Evolutionary conservation across 176 grass and related monocot species (phyloP), one percentile per base, ranked within the genome.

Genomic region (Cymbopogon citratus): DNA sequence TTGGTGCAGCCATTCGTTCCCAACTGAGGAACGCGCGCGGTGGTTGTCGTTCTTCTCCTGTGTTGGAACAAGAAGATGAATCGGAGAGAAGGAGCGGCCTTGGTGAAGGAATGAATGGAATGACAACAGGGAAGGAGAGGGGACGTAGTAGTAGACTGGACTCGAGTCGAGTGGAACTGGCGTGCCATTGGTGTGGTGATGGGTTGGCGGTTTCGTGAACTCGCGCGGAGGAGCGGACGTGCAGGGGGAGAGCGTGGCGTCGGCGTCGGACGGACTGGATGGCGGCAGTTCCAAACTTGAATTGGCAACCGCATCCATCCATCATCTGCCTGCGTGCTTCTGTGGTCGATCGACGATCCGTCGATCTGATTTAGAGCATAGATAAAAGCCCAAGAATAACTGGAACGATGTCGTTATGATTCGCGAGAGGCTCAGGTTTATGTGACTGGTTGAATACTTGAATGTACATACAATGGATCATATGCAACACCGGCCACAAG

Each of bases 1-100:
- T 0, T 7, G 62, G 25, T 7, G 38, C 57, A 29, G 80, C 84
- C 87, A 87, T 91, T 33, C 31, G 31, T n/a, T n/a, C n/a, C 9
- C 19, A 13, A 49, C 8, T 3, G 21, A 28, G 19, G 66, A 66
- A 23, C 35, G 66, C 4, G 19, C 35, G 67, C 38, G 25, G 57
- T 24, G 68, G 39, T 9, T 0, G 2, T 25, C 12, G 4, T 34
- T 33, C 31, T 33, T 3, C 31, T 3, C 31, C 31, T 33, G 1
- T 3, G 31, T 3, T 3, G 31, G 31, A n/a, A 56, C 19, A 56
- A 54, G 51, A 56, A 56, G 51, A 56, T 56, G 51, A 19, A 21
- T 52, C 49, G 51, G 6, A 18, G 49, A 54, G 51, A 16, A 54
- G 19, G 51, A 54, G 2, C 51, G 51, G 24, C 0, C 23, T n/a